Evolutionary conservation across 257 asterid species (phyloP), one percentile per base, ranked within the genome.

Genomic region (Solanum megistacrolobum): DNA sequence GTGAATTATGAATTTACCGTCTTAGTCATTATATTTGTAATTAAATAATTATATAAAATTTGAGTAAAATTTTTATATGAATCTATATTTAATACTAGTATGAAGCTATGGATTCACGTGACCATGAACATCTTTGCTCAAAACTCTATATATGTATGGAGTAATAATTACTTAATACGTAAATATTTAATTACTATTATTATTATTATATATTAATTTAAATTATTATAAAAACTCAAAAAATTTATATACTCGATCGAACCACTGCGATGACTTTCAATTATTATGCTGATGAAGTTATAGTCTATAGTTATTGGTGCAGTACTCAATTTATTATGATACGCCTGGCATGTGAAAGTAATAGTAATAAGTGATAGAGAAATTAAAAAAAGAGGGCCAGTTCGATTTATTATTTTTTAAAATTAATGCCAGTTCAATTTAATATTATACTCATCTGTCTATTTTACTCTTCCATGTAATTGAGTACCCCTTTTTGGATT

Each of bases 401-500:
- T 60, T 55, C 81, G 34, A 25, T 65, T 41, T 38, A 2, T 39
- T 2, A n/a, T n/a, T n/a, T n/a, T n/a, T n/a, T n/a, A n/a, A n/a
- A n/a, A n/a, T 46, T 46, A 46, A 46, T 46, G 48, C 75, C 58
- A 7, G 87, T 60, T 55, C 81, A 78, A 34, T 41, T 79, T 79
- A 62, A 60, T 48, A 73, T 20, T 73, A 20, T 73, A 71, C 23
- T 52, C 25, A 46, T 46, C 68, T 81, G 85, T 81, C 41, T 48
- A 48, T 48, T 82, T 48, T 82, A 48, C 87, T 58, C 48, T 34
- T 81, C 43, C 55, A 38, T 76, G 87, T 48, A 89, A 86, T 89
- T 73, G 79, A 87, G 89, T 87, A 78, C 36, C 31, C 18, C 34
- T 12, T 27, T 83, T 83, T 87, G 88, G 86, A 87, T 73, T 36